phyloP scores from a whole-genome alignment of 139 green algal species.

The Yamagishiella unicocca region DNA sequence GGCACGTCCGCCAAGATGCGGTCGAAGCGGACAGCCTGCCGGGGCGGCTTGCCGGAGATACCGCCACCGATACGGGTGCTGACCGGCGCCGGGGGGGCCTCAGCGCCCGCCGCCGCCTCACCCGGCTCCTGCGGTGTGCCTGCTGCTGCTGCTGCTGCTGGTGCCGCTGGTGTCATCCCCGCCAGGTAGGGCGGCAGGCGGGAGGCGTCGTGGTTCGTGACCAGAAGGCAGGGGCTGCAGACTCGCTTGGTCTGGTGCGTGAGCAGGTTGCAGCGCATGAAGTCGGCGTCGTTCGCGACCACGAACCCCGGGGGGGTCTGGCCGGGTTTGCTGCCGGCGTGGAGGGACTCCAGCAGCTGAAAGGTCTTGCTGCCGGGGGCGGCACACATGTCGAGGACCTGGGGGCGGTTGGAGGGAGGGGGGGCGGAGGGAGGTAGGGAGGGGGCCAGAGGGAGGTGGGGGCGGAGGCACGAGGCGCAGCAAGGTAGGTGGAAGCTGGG shows the following conservation, averaged over 20 bases:
- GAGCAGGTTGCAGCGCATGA: constrained; percentile 97
- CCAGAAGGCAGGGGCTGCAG: constrained; percentile 86
- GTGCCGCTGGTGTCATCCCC: neutral
- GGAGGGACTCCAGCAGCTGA: constrained; percentile 96
- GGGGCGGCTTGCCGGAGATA: neutral
- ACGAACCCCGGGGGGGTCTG: constrained; percentile 81
- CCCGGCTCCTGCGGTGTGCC: neutral
- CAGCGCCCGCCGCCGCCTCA: neutral
- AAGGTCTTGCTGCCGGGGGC: constrained; percentile 98
- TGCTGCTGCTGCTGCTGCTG: neutral
- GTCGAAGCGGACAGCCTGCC: constrained; percentile 76
- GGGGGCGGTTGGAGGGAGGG: neutral
- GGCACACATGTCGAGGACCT: constrained; percentile 98
- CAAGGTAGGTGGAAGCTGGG: no score
- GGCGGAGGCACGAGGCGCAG: no score
- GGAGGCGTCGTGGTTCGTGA: constrained; percentile 96
- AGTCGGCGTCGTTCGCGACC: constrained; percentile 97
- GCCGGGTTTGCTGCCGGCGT: constrained; percentile 60
- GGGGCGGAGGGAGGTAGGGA: neutral
- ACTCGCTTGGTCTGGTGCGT: constrained; percentile 97
- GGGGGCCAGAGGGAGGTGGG: no score
- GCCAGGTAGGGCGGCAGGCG: constrained; percentile 73
- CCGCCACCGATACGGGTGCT: no score
- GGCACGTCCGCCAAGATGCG: constrained; percentile 98
- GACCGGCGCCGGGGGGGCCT: no score